Conservation (phyloP, 495 filamentous ascomycete genomes). For the Tirmania nivea region DNA sequence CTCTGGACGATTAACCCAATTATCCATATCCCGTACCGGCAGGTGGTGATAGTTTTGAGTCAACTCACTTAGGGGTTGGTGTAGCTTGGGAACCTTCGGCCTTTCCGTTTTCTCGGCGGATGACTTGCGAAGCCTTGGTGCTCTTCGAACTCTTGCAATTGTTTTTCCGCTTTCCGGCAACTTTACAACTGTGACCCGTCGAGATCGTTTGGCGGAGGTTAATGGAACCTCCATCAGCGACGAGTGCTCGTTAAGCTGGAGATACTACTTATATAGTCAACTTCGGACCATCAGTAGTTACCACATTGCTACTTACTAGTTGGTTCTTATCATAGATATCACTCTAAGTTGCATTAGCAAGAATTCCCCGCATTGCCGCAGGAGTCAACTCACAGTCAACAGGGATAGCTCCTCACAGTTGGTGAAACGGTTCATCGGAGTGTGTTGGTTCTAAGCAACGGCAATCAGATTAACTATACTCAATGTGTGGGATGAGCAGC, state of each 20-base stretch:
- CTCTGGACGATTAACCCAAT: slow-evolving; percentile 50
- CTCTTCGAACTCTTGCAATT: slow-evolving; percentile 7
- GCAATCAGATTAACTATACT: too few species aligned
- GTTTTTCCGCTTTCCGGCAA: background rate
- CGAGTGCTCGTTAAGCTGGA: background rate
- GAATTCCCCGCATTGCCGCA: too few species aligned
- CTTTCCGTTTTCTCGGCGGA: slow-evolving; percentile 16
- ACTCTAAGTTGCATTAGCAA: too few species aligned
- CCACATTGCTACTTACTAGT: too few species aligned
- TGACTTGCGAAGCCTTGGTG: slow-evolving; percentile 10
- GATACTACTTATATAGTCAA: background rate
- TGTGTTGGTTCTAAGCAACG: too few species aligned
- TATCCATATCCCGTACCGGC: slow-evolving; percentile 57
- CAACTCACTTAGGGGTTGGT: slow-evolving; percentile 52
- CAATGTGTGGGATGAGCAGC: too few species aligned
- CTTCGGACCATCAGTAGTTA: too few species aligned
- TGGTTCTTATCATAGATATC: too few species aligned
- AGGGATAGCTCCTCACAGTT: too few species aligned
- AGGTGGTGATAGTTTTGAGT: slow-evolving; percentile 43
- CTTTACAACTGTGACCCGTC: background rate
- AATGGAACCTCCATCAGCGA: background rate
- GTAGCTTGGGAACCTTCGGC: slow-evolving; percentile 32
- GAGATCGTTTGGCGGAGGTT: background rate
- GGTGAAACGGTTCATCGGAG: too few species aligned
- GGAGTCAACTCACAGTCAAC: too few species aligned